A percentile compares a stretch with the other conserved stretches of the same genome.
phyloP scores from a whole-genome alignment of 805 yeast species.

The Limtongia smithiae region DNA sequence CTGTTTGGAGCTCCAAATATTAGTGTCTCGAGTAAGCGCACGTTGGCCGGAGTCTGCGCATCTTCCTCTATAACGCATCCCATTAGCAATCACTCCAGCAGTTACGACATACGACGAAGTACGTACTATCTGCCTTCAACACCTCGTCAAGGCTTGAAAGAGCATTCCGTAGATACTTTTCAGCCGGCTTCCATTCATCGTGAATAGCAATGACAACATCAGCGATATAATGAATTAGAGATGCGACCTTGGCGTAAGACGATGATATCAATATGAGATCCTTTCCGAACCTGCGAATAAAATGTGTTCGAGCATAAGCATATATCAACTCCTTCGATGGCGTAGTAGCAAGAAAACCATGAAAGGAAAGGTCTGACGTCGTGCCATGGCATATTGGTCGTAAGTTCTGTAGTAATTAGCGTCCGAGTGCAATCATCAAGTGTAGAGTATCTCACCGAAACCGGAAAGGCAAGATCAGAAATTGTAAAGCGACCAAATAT shows the following conservation, averaged over 20 bases:
- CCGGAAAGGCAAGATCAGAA: constrained; percentile 18
- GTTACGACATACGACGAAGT: not conserved
- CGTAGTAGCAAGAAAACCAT: constrained; percentile 10
- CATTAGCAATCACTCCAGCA: too few species aligned
- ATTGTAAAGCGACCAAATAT: constrained; percentile 24
- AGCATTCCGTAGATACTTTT: constrained; percentile 3
- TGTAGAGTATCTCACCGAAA: not conserved
- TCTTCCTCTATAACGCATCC: constrained; percentile 1
- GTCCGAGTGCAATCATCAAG: not conserved
- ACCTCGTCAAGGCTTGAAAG: not conserved
- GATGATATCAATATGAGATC: constrained; percentile 21
- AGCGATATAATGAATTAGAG: constrained; percentile 15
- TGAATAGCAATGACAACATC: constrained; percentile 13
- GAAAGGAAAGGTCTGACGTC: constrained; percentile 21
- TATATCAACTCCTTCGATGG: not conserved
- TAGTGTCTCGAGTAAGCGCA: constrained; percentile 19
- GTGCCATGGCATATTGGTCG: constrained; percentile 9
- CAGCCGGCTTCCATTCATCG: constrained; percentile 16
- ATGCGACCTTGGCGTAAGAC: constrained; percentile 20
- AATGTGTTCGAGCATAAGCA: constrained; percentile 24
- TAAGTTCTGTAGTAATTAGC: not conserved
- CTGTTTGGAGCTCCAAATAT: constrained; percentile 25
- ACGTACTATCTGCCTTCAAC: not conserved
- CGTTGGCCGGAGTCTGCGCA: not conserved
- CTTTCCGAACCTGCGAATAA: constrained; percentile 27